These are phyloP conservation scores for Termitomyces sp. DNA, from an alignment of 768 basidiomycete genomes.

Conservation along the genomic window DNA sequence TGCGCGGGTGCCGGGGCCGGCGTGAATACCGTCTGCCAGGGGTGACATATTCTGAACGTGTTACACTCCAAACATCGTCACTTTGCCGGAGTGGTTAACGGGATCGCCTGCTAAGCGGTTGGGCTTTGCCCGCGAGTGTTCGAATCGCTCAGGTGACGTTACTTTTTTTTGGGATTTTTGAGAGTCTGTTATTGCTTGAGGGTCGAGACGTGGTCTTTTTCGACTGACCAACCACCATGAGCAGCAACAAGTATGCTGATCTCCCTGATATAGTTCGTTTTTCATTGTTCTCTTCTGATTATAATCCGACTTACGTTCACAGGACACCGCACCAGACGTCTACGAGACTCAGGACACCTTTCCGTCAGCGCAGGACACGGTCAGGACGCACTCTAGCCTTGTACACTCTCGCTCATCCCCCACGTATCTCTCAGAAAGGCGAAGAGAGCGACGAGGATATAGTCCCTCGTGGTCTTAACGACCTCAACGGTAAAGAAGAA, in stretches of 20 bases:
- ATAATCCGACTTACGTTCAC: conserved; percentile 1
- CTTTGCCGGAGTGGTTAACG: conserved; percentile 96
- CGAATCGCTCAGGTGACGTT: conserved; percentile 49
- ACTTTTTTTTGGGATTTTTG: conserved; percentile 18
- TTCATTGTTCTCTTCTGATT: not conserved
- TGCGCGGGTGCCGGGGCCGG: too few species aligned
- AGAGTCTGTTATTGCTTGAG: accelerated
- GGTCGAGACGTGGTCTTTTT: not conserved
- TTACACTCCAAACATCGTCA: conserved; percentile 32
- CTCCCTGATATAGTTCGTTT: conserved; percentile 85
- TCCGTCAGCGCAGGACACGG: conserved; percentile 45
- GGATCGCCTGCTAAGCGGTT: conserved; percentile 70
- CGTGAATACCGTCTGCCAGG: too few species aligned
- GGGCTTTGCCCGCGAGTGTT: conserved; percentile 47
- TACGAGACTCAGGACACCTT: conserved; percentile 87
- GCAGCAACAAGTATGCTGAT: conserved; percentile 74
- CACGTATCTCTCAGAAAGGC: conserved; percentile 35
- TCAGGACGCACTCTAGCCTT: conserved; percentile 22
- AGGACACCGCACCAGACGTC: conserved; percentile 90
- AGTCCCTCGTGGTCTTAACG: conserved; percentile 34
- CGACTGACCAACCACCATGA: conserved; percentile 32
- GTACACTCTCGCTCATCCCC: conserved; percentile 2
- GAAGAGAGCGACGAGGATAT: conserved; percentile 68
- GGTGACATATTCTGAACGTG: too few species aligned
- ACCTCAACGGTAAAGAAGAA: conserved; percentile 49